phyloP scores from a whole-genome alignment of 176 grass and related monocot genomes.

The Chrysopogon serrulatus region DNA sequence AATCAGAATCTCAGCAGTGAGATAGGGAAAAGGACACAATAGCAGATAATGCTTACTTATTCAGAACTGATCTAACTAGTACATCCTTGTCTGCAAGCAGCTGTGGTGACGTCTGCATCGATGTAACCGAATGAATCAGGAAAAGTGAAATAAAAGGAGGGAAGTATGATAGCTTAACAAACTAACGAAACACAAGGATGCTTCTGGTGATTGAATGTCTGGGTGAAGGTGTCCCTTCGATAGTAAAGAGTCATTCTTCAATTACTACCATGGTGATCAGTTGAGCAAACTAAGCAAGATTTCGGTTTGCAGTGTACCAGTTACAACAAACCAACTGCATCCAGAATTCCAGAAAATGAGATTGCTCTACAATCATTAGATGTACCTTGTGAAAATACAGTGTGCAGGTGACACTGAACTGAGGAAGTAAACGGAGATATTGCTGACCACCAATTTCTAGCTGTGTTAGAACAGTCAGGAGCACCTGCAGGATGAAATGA shows the following conservation, averaged over 20 bases:
- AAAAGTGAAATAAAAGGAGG: constrained; percentile 10
- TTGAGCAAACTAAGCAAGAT: neutral
- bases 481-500: constrained; percentile 52
- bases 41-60: constrained; percentile 33
- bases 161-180: constrained; percentile 9
- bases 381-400: constrained; percentile 93
- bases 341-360: constrained; percentile 5
- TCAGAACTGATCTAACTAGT: constrained; percentile 70
- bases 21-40: neutral
- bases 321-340: neutral
- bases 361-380: neutral
- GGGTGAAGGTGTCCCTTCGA: neutral
- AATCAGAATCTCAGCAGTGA: constrained; percentile 12
- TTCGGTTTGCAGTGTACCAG: neutral
- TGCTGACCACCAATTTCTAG: constrained; percentile 91
- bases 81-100: constrained; percentile 75
- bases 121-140: constrained; percentile 15
- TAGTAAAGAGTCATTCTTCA: neutral
- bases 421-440: constrained; percentile 83
- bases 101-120: constrained; percentile 67
- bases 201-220: neutral
- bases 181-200: neutral
- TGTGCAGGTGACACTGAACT: constrained; percentile 78
- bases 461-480: constrained; percentile 85
- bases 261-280: neutral